Base-by-base conservation (phyloP, 768 basidiomycete species). In the Phlebiopsis gigantea region DNA sequence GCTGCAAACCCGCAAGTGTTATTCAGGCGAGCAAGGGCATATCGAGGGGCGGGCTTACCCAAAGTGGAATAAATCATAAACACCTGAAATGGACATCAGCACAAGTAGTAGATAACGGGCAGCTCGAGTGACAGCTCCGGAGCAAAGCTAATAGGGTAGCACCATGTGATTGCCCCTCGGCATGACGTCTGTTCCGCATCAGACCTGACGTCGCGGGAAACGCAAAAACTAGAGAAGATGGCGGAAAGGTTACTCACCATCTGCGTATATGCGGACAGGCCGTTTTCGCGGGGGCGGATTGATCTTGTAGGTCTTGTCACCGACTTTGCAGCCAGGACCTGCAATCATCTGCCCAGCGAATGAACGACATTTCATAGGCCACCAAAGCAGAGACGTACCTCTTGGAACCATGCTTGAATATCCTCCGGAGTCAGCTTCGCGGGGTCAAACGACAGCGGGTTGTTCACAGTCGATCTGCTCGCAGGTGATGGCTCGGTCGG, bases 21-120 rank as follows among this genome's bases (percentile, higher is more conserved):
- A 17, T 39, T 17, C 8, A 39, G 12, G 34, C 12, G 34, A 39
- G 34, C 3, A 17, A 3, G 34, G n/a, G n/a, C n/a, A n/a, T n/a
- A n/a, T n/a, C n/a, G n/a, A n/a, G n/a, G n/a, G n/a, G 42, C 44
- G 5, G 29, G 69, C 81, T 61, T 70, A 93, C 91, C 91, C 91
- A 70, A 93, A 98, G 71, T 98, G 96, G 73, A 98, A 96, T 52
- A 99, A 79, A 72, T 99, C 97, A 66, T 98, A 99, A 10, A 98
- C 96, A 14, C 89, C 90, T 91, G 26, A 15, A 41, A 48, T n/a
- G n/a, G n/a, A n/a, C n/a, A n/a, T n/a, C n/a, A n/a, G n/a, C n/a
- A n/a, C n/a, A n/a, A n/a, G n/a, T n/a, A n/a, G n/a, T n/a, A n/a
- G n/a, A n/a, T n/a, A n/a, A n/a, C n/a, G n/a, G n/a, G n/a, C n/a